Percentiles rank a stretch among this genome's conserved stretches.
phyloP scores from a whole-genome alignment of 129 eudicot species.

The Saposhnikovia divaricata region DNA sequence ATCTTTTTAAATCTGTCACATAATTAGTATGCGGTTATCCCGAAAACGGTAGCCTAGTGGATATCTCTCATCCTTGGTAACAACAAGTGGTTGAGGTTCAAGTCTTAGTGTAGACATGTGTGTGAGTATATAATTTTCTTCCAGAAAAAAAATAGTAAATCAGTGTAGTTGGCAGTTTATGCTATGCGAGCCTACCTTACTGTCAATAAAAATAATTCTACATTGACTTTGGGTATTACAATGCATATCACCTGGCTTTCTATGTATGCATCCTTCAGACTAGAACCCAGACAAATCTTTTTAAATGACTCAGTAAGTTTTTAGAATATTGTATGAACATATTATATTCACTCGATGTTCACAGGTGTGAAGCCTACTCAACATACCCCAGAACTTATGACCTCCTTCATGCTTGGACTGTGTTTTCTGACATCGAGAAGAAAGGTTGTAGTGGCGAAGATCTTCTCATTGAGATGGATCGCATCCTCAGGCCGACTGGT shows the following conservation, averaged over 20 bases:
- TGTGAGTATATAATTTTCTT: neutral
- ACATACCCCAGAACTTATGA: slow-evolving; percentile 96
- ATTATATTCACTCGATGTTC: neutral
- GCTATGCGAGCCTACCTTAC: neutral
- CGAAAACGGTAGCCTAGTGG: neutral
- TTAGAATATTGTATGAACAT: neutral
- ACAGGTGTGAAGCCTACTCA: slow-evolving; percentile 98
- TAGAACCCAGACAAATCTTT: neutral
- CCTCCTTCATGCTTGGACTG: slow-evolving; percentile 85
- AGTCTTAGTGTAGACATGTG: neutral
- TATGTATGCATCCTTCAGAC: neutral
- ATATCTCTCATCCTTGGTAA: neutral
- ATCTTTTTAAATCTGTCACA: neutral
- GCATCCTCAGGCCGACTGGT: slow-evolving; percentile 90
- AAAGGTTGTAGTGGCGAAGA: slow-evolving; percentile 95
- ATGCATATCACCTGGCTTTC: neutral
- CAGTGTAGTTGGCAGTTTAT: neutral
- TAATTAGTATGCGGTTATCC: neutral
- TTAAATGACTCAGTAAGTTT: neutral
- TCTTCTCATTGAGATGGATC: slow-evolving; percentile 80
- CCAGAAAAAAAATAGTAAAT: no score
- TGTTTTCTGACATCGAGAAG: slow-evolving; percentile 84
- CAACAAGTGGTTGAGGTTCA: neutral
- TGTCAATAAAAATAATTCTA: neutral
- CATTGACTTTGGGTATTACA: neutral